Percentiles rank a stretch among this genome's conserved stretches.
Evolutionary conservation across 2,329 filamentous ascomycete genomes (phyloP).

Genomic region (Blumeria graminis): DNA sequence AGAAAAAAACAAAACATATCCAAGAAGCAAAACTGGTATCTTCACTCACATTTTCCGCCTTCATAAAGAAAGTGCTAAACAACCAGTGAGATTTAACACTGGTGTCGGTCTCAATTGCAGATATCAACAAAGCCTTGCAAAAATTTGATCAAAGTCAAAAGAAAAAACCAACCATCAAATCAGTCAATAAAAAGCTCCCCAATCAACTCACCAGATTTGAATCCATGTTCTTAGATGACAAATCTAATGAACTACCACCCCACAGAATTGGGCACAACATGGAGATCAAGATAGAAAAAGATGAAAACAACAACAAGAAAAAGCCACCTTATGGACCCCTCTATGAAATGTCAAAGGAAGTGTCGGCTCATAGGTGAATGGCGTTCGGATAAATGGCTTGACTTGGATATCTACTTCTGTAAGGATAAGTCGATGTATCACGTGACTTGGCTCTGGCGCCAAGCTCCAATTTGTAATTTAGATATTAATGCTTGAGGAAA

Average conservation of each 20-base stretch:
- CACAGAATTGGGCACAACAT: neutral
- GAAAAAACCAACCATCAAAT: neutral
- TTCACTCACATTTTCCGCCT: neutral
- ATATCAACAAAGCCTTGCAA: neutral
- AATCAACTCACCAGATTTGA: neutral
- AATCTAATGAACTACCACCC: neutral
- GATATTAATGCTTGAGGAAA: too few species aligned
- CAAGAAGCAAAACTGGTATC: neutral
- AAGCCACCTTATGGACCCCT: neutral
- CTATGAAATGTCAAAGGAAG: neutral
- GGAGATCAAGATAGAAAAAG: neutral
- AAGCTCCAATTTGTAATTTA: too few species aligned
- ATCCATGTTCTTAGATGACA: neutral
- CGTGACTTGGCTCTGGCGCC: too few species aligned
- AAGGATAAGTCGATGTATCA: too few species aligned
- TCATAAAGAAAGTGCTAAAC: neutral
- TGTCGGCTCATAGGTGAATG: too few species aligned
- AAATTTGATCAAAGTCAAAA: neutral
- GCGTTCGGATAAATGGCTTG: too few species aligned
- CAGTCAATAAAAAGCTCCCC: neutral
- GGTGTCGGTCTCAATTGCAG: neutral
- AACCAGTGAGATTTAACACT: neutral
- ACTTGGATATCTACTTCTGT: too few species aligned
- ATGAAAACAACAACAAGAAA: neutral
- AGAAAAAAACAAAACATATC: neutral